Conservation (phyloP, 2,329 filamentous ascomycete species). For the Ceratocystis eucalypticola region DNA sequence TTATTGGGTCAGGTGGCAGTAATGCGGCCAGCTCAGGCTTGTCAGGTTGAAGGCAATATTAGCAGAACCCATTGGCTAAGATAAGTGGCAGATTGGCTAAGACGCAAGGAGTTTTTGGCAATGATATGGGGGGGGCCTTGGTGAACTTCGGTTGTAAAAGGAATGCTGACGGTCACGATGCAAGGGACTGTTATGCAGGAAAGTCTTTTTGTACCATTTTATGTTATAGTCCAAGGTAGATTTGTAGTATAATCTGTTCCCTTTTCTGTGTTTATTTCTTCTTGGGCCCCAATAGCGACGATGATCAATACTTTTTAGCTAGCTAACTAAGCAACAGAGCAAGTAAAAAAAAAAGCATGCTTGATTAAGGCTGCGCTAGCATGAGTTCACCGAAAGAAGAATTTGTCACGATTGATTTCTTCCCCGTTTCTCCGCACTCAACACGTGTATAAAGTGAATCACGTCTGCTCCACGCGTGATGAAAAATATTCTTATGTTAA, state of each 20-base stretch:
- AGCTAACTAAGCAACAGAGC: no score
- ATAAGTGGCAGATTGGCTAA: background rate
- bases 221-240: background rate
- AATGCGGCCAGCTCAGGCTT: background rate
- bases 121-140: background rate
- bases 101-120: constrained; percentile 3
- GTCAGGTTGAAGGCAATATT: background rate
- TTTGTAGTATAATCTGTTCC: no score
- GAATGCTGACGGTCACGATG: background rate
- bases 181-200: background rate
- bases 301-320: no score
- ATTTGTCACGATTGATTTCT: background rate
- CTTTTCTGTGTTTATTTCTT: no score
- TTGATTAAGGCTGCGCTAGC: no score
- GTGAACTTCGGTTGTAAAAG: background rate
- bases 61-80: background rate
- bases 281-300: no score
- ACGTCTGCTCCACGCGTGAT: background rate
- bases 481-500: background rate
- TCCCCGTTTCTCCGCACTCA: background rate
- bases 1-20: background rate
- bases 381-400: no score
- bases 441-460: background rate
- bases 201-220: constrained; percentile 3
- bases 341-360: no score